Percentiles rank a stretch among this genome's conserved stretches.
Conservation (phyloP, 306 rosid genomes). For the Prunus mongolica region DNA sequence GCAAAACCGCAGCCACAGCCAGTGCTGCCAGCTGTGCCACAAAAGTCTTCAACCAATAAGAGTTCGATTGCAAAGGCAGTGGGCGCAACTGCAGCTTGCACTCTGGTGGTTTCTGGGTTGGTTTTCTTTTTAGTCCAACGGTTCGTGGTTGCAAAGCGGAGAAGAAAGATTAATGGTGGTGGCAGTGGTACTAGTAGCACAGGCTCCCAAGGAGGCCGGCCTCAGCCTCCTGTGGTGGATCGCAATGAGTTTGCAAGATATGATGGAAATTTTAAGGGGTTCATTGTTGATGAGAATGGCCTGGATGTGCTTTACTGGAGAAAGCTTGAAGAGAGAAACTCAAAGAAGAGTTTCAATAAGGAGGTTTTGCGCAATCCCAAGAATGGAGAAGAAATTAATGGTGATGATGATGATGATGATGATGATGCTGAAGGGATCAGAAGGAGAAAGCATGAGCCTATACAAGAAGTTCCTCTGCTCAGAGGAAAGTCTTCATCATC, state of each 20-base stretch:
- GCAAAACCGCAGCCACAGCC: not conserved
- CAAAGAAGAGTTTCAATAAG: conserved; percentile 25
- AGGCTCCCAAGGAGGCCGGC: not conserved
- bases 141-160: conserved; percentile 30
- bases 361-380: conserved; percentile 20
- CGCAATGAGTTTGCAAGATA: conserved; percentile 34
- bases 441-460: conserved; percentile 15
- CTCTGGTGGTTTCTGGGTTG: conserved; percentile 48
- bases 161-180: not conserved
- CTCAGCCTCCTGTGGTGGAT: conserved; percentile 25
- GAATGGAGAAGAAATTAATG: not conserved
- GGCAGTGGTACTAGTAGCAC: conserved; percentile 5
- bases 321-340: conserved; percentile 48
- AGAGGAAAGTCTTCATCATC: conserved; percentile 80
- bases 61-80: conserved; percentile 48
- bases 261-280: conserved; percentile 55
- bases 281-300: conserved; percentile 86
- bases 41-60: conserved; percentile 30
- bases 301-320: conserved; percentile 93
- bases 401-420: conserved; percentile 7
- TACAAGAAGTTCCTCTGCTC: conserved; percentile 72
- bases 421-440: conserved; percentile 11
- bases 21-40: conserved; percentile 1
- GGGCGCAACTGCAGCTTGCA: conserved; percentile 60
- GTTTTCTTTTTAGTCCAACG: conserved; percentile 40